A percentile compares a stretch with the other conserved stretches of the same genome.
phyloP scores from a whole-genome alignment of 371 early-diverging fungal genomes.

The Basidiobolus meristosporus region DNA sequence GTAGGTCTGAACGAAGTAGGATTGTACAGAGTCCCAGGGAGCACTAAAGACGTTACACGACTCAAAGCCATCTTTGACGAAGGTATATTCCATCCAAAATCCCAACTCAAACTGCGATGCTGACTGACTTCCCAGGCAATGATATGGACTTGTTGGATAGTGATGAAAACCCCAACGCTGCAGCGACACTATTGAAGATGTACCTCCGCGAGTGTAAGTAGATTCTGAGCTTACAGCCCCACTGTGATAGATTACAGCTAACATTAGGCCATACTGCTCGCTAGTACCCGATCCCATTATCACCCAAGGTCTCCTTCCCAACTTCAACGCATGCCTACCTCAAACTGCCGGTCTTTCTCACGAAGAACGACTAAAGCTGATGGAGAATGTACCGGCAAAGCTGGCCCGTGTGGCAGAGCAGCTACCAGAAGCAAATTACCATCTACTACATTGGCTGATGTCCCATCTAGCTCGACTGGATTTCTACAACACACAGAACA shows the following conservation, averaged over 20 bases:
- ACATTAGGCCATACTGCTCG: too few relatives aligned
- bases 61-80: not conserved
- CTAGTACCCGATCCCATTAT: not conserved
- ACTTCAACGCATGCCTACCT: not conserved
- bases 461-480: not conserved
- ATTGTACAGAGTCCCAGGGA: not conserved
- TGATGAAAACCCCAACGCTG: not conserved
- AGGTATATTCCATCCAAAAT: too few relatives aligned
- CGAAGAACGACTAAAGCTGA: not conserved
- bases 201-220: not conserved
- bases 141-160: too few relatives aligned
- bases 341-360: not conserved
- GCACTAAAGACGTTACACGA: not conserved
- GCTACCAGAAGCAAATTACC: not conserved
- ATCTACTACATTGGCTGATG: constrained; percentile 1
- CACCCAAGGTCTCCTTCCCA: not conserved
- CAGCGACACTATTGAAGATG: not conserved
- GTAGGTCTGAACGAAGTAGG: not conserved
- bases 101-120: too few relatives aligned
- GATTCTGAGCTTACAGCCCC: too few relatives aligned
- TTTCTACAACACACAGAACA: not conserved
- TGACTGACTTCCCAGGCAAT: too few relatives aligned
- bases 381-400: not conserved
- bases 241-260: too few relatives aligned
- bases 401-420: not conserved